phyloP scores from a whole-genome alignment of 2,329 filamentous ascomycete genomes.

The Conoideocrella luteorostrata region DNA sequence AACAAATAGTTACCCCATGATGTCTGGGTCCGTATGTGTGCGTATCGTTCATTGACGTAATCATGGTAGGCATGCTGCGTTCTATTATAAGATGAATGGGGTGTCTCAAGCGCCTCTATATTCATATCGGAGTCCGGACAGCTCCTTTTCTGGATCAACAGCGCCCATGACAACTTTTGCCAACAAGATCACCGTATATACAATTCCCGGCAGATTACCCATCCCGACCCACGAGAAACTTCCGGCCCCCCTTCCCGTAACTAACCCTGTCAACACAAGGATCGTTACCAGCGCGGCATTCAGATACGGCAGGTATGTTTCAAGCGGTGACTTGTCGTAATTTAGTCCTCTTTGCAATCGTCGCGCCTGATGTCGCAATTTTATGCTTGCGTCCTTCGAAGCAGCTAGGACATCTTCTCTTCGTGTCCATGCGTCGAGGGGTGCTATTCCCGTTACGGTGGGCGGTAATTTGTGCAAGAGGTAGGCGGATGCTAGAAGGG shows the following conservation, averaged over 20 bases:
- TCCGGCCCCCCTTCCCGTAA: constrained; percentile 26
- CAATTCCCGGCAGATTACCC: constrained; percentile 46
- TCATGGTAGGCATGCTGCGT: not conserved
- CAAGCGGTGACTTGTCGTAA: constrained; percentile 38
- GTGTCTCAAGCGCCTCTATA: constrained; percentile 56
- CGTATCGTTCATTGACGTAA: no score
- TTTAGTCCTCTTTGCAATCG: constrained; percentile 11
- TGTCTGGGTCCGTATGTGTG: no score
- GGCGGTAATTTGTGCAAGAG: constrained; percentile 52
- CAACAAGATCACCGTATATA: constrained; percentile 54
- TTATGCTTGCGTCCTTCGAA: constrained; percentile 2
- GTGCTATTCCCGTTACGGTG: constrained; percentile 44
- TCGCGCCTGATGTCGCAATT: constrained; percentile 7
- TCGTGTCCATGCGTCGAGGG: constrained; percentile 39
- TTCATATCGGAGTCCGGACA: constrained; percentile 56
- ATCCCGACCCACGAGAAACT: constrained; percentile 36
- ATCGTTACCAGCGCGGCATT: constrained; percentile 52
- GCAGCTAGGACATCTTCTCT: constrained; percentile 16
- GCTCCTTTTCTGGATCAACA: constrained; percentile 60
- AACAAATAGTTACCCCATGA: no score
- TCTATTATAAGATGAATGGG: no score
- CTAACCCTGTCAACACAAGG: constrained; percentile 39
- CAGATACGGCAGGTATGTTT: constrained; percentile 51
- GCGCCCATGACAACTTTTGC: constrained; percentile 61
- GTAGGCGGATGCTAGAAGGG: constrained; percentile 56